These are phyloP conservation scores for Narthecium ossifragum DNA, from an alignment of 106 monocot species.

Conservation along the genomic window DNA sequence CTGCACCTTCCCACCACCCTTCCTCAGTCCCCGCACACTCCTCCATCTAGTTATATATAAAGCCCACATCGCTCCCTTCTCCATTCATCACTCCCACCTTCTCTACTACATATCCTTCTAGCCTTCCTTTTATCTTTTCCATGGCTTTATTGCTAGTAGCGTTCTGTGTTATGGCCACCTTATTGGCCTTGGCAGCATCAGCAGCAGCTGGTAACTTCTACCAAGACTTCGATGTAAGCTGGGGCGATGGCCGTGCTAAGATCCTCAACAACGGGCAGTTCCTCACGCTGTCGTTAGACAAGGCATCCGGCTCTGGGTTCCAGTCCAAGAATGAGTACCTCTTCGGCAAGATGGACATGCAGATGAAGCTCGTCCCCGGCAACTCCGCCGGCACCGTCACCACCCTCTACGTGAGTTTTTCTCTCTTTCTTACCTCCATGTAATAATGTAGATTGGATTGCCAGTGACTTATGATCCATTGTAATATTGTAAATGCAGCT, in stretches of 20 bases:
- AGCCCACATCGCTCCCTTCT: too few relatives aligned
- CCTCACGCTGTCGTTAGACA: constrained; percentile 11
- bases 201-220: constrained; percentile 10
- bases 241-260: constrained; percentile 14
- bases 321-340: constrained; percentile 15
- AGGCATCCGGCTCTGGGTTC: constrained; percentile 12
- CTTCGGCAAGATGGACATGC: constrained; percentile 12
- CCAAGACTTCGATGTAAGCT: constrained; percentile 6
- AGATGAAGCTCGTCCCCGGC: constrained; percentile 13
- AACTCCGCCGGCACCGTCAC: constrained; percentile 21
- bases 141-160: background rate
- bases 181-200: too few relatives aligned
- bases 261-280: constrained; percentile 11
- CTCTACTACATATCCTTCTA: too few relatives aligned
- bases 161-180: background rate
- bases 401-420: constrained; percentile 8
- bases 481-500: constrained; percentile 6
- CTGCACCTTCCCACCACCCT: background rate
- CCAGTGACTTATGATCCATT: too few relatives aligned
- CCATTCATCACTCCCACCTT: too few relatives aligned
- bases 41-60: background rate
- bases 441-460: too few relatives aligned
- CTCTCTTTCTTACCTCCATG: too few relatives aligned
- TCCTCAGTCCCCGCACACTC: too few relatives aligned
- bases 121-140: too few relatives aligned